Evolutionary conservation across 495 filamentous ascomycete genomes (phyloP), one percentile per base, ranked within the genome.

Genomic region (Bryoglossum gracile): DNA sequence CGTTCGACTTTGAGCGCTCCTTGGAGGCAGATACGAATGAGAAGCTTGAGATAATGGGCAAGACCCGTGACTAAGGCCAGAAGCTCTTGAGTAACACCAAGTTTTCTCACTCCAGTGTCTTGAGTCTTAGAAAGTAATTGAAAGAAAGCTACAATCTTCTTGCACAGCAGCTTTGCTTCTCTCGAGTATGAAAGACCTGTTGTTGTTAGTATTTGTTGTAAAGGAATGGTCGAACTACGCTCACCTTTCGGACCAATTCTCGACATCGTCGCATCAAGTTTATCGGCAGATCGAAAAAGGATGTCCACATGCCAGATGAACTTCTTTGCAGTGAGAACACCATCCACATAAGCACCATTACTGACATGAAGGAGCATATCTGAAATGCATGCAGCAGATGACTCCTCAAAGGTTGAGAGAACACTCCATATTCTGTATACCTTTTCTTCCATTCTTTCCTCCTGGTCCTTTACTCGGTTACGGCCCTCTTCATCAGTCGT

Each of bases 281-380:
- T 78, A 64, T 97, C 94, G 10, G 89, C 87, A 16, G 89, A 87
- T 5, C 73, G 75, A 68, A 99, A 99, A 24, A 99, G 74, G 30
- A 97, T 79, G 53, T 97, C 89, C 30, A 97, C 89, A 62, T 97
- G 90, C 58, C 83, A 82, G 55, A 99, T 99, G 64, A 99, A 99
- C 54, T 83, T 83, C 67, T 90, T 94, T n/a, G 94, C 94, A 33
- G 94, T 86, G 56, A 95, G 75, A 37, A 99, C 89, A 11, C 94
- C 92, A 63, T 96, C 89, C 43, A 95, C 72, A 66, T 95, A 97
- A 10, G 86, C 88, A 5, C 92, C 94, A 64, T 99, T 99, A 73
- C 94, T 97, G 36, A 99, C 94, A 64, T 99, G 90, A 37, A 99
- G 75, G 22, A 99, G 83, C 94, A 99, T 99, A 59, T 99, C 94